A percentile compares a stretch with the other conserved stretches of the same genome.
Evolutionary conservation across 2,329 filamentous ascomycete genomes (phyloP).

Genomic region (Phaeosphaeriaceae sp.): DNA sequence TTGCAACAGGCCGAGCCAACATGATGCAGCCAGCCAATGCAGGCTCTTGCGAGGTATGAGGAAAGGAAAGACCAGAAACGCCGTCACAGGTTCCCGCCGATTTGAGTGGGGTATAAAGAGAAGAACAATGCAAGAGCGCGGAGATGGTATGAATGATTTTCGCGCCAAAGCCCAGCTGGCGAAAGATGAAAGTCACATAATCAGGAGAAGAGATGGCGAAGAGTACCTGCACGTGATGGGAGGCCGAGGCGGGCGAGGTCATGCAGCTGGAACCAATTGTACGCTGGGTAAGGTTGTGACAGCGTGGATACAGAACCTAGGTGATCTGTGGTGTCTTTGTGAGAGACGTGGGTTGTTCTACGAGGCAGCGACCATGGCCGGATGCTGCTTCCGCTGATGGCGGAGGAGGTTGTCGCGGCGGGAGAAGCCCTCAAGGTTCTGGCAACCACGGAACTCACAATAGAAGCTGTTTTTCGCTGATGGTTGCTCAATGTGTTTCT

Average conservation of each 20-base stretch:
- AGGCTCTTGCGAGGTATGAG: neutral
- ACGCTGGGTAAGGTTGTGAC: neutral
- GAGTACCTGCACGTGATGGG: neutral
- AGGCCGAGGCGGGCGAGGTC: neutral
- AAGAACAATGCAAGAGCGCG: neutral
- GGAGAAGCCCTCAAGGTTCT: constrained; percentile 40
- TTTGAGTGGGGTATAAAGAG: neutral
- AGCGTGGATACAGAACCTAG: neutral
- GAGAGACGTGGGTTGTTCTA: neutral
- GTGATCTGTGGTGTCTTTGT: neutral
- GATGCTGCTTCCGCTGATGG: constrained; percentile 42
- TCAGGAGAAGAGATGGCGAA: neutral
- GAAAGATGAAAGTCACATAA: neutral
- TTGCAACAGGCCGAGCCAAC: neutral
- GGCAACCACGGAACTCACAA: constrained; percentile 36
- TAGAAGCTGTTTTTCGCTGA: constrained; percentile 18
- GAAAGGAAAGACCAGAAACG: neutral
- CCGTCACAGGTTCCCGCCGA: neutral
- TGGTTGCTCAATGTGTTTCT: constrained; percentile 30
- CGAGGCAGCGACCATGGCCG: constrained; percentile 2
- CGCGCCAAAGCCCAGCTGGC: neutral
- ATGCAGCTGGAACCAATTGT: neutral
- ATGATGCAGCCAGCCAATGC: neutral
- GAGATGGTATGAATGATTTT: too few relatives aligned
- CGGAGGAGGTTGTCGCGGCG: constrained; percentile 45